Evolutionary conservation across 192 early-diverging fungal species (phyloP), one percentile per base, ranked within the genome.

Genomic region (Backusella westeae): DNA sequence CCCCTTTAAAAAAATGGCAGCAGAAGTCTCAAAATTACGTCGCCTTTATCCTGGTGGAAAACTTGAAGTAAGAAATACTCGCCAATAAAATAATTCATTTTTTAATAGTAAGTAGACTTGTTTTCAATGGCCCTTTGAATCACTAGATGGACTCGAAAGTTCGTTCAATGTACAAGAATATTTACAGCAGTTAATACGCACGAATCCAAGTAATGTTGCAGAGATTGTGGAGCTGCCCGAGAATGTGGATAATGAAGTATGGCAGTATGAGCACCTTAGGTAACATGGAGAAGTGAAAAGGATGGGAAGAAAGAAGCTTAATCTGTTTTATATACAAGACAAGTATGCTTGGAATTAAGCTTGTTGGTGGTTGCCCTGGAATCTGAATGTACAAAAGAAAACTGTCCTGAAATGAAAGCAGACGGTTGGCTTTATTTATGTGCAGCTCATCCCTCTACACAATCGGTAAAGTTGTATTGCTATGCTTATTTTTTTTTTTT

Each of bases 351-450:
- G 32, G 94, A 98, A 78, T 85, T 99, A 35, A 93, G 92, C 74
- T 88, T 87, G 78, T 87, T 97, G 36, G 81, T 97, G 10, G 86
- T 90, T 0, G 76, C 89, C 53, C 79, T 98, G 34, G 89, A 89
- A 78, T 42, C 76, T 17, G 97, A 98, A 75, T 96, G 95, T 78
- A 95, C 91, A 0, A 77, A 84, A 2, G 84, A 87, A 34, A 80
- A 84, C 5, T 99, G 98, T 77, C 93, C 94, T 1, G 91, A 96
- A 49, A 99, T 99, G 98, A 93, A 95, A 71, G 96, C 96, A 2
- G 89, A 91, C 46, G 96, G 95, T 35, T 95, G 93, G 89, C 86
- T 92, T 72, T 99, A 95, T 81, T 90, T 96, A 35, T 99, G 97
- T 77, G 98, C 98, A 3, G 94, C 93, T 8, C 98, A 99, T 73